Percentiles rank a stretch among this genome's conserved stretches.
Conservation (phyloP, 306 rosid species). For the Parietaria judaica region DNA sequence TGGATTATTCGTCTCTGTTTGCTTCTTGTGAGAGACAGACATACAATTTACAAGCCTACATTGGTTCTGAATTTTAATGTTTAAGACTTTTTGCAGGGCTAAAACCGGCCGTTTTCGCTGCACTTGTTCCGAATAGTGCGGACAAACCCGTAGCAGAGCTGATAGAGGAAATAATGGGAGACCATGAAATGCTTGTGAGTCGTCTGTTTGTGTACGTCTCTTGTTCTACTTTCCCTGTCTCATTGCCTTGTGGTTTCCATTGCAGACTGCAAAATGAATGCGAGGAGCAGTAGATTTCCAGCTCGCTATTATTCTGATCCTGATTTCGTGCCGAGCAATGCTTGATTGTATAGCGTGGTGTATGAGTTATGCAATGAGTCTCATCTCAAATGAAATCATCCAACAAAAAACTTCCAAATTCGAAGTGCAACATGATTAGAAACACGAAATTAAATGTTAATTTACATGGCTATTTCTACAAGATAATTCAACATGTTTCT, state of each 20-base stretch:
- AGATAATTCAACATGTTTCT: too few relatives aligned
- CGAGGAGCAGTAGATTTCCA: neutral
- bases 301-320: too few relatives aligned
- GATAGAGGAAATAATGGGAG: constrained; percentile 75
- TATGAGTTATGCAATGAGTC: too few relatives aligned
- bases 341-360: too few relatives aligned
- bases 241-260: constrained; percentile 5
- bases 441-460: too few relatives aligned
- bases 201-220: neutral
- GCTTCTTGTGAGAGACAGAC: neutral
- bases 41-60: neutral
- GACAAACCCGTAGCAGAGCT: constrained; percentile 59
- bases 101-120: constrained; percentile 75
- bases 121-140: constrained; percentile 93
- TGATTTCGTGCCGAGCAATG: too few relatives aligned
- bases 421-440: too few relatives aligned
- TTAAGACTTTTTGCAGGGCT: constrained; percentile 47
- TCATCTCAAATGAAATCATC: too few relatives aligned
- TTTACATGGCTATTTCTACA: too few relatives aligned
- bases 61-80: neutral
- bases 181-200: constrained; percentile 76
- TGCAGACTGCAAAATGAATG: constrained; percentile 32
- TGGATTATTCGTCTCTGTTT: neutral
- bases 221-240: too few relatives aligned
- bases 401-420: too few relatives aligned